Evolutionary conservation across 495 filamentous ascomycete genomes (phyloP), one percentile per base, ranked within the genome.

Genomic region (Hyphodiscus hymeniophilus): DNA sequence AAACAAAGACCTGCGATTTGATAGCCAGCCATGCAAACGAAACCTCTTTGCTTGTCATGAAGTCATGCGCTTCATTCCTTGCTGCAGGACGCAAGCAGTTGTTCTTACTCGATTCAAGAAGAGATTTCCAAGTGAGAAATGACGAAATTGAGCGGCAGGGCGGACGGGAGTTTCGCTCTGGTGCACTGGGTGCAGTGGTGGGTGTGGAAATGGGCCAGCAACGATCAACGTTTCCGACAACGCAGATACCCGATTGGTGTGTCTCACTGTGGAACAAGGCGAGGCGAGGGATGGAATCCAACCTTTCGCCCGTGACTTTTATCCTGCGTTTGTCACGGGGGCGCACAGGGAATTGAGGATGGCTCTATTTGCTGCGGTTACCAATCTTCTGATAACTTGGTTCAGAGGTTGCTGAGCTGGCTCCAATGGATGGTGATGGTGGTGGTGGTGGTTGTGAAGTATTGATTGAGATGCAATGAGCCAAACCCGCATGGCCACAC

Each of bases 231-330:
- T 22, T 24, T 39, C 31, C 36, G 41, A 42, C 23, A 46, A 47
- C 28, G 52, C 52, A 55, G 52, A 47, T 55, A 55, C 52, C 52
- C 52, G 52, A 42, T 35, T 12, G 8, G 16, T 16, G 31, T 52
- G 50, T 52, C 42, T 52, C 35, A 55, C 40, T 38, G 34, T 38
- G 34, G 34, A 42, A 38, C 12, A 45, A 38, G 35, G 16, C 41
- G 33, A 7, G 13, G 26, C 26, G 26, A 28, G 26, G 26, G 26
- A 10, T 28, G 33, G 3, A 18, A 36, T 36, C 18, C 34, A 16
- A 8, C n/a, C 2, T 16, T 13, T 20, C 2, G 7, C 1, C 34
- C n/a, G 18, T 38, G n/a, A 17, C 34, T 15, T 20, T 16, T 38
- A 38, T 38, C 34, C n/a, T n/a, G n/a, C n/a, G n/a, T 28, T 28